Evolutionary conservation across 495 filamentous ascomycete species (phyloP), one percentile per base, ranked within the genome.

Genomic region (Pseudotulostoma volvatum): DNA sequence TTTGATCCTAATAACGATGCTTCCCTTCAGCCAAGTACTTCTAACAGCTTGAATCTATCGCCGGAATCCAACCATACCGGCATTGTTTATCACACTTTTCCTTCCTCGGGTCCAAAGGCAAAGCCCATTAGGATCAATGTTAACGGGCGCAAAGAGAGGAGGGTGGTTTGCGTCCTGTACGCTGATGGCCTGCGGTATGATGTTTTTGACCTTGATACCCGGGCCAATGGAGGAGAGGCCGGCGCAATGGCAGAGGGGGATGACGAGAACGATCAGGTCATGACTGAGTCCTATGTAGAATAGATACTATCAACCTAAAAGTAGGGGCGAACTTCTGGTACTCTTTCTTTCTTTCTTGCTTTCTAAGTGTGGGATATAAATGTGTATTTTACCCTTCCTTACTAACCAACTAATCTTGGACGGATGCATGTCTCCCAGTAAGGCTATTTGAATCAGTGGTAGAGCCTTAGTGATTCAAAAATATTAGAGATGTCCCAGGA

Each of bases 151-250:
- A 63, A 60, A 19, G 66, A 61, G 1, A 61, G 71, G 18, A 54
- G 71, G 37, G 68, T 66, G 16, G 57, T 71, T 2, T 75, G 69
- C 45, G 67, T 74, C 16, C 44, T 77, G 37, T 71, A 71, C 40
- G 60, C 64, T 9, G 71, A 77, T 46, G 54, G 52, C 13, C 50
- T 68, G 50, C 64, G 63, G 33, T 77, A 76, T 46, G 64, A 68
- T 23, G 62, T 77, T 5, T 63, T 74, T 39, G 70, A 75, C 47
- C 38, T 77, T 38, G 74, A 77, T 52, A 53, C 53, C 34, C 57
- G 48, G 13, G 51, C 56, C 23, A n/a, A n/a, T n/a, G 54, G 44
- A 9, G 44, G 55, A 11, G 59, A 57, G 18, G 54, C 52, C n/a
- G 53, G 54, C 1, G 48, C n/a, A n/a, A n/a, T n/a, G n/a, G n/a